Base-by-base conservation (phyloP, 2,329 filamentous ascomycete genomes). In the Gyromitra esculenta region DNA sequence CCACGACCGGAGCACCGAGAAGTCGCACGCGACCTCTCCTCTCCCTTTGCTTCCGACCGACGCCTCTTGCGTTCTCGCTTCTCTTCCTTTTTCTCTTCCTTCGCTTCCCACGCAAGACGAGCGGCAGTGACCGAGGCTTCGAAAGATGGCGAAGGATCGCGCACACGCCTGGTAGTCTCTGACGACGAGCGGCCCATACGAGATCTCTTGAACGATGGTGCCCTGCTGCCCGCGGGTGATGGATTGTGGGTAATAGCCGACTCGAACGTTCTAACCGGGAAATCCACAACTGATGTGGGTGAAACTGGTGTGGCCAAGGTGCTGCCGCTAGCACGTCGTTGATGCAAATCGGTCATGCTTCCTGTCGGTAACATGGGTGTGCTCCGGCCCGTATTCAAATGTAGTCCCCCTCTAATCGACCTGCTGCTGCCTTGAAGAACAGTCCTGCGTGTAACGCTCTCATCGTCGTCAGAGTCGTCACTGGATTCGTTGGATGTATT, bases 41-140 rank as follows among this genome's bases (percentile, higher is more conserved):
- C 78, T 18, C 73, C 71, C 73, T 79, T 79, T 8, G 77, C 75
- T 31, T 79, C 78, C 15, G 73, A 77, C 45, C 73, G 67, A 35
- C 79, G 73, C 31, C 74, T 57, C 43, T 80, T 80, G 45, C 77
- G 67, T 67, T 79, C 79, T 52, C 78, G 60, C 71, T 80, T 80
- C 64, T 80, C 78, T 62, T 80, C 79, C 45, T 80, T 80, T 50
- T 77, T 78, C 50, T 79, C 79, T 45, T 80, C 78, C 76, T 80
- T 80, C n/a, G 76, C 76, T 41, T 80, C 79, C 79, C 79, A 80
- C 11, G 76, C 78, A 13, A 78, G 54, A 9, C 79, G 73, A 13
- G 78, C 79, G 18, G 78, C 78, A 37, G 69, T 75, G 35, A 80
- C 78, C 21, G 76, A 77, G 11, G 73, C 78, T 60, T 64, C 76